Evolutionary conservation across 1,139 yeast genomes (phyloP).

Genomic region (Entelexis sorbosivorans): DNA sequence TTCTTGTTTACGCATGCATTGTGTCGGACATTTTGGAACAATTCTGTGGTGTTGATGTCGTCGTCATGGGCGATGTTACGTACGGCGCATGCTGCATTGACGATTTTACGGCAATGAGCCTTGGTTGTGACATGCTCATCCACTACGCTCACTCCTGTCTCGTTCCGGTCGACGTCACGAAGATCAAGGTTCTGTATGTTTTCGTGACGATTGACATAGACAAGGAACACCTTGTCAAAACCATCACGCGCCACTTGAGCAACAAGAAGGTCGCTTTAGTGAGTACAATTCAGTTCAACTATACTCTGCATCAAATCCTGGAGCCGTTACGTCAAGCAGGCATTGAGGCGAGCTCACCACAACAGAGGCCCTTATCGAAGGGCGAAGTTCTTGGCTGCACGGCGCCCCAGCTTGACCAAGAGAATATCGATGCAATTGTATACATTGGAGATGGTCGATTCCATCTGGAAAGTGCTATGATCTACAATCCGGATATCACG

Average conservation of each 20-base stretch:
- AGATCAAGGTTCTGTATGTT: conserved; percentile 82
- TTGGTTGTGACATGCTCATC: conserved; percentile 87
- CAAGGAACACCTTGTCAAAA: conserved; percentile 65
- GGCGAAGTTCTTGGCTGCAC: conserved; percentile 98
- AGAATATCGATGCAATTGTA: conserved; percentile 58
- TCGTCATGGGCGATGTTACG: conserved; percentile 97
- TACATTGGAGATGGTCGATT: conserved; percentile 95
- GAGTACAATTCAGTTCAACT: conserved; percentile 95
- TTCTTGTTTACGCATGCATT: conserved; percentile 73
- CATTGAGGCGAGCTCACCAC: conserved; percentile 60
- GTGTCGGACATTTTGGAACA: conserved; percentile 86
- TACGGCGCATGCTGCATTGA: conserved; percentile 99
- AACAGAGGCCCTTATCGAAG: conserved; percentile 80
- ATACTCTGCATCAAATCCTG: conserved; percentile 73
- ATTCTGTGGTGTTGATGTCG: conserved; percentile 74
- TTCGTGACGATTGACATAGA: conserved; percentile 90
- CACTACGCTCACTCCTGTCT: conserved; percentile 97
- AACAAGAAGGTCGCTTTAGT: conserved; percentile 61
- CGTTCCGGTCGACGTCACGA: conserved; percentile 87
- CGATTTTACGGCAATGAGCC: conserved; percentile 83
- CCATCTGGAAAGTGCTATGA: conserved; percentile 93
- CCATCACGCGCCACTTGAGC: conserved; percentile 59
- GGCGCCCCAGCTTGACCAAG: conserved; percentile 62
- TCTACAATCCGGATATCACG: conserved; percentile 84
- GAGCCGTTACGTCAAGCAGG: conserved; percentile 37